These are phyloP conservation scores for Aspergillus felis DNA, from an alignment of 2,329 filamentous ascomycete species.

Conservation along the genomic window DNA sequence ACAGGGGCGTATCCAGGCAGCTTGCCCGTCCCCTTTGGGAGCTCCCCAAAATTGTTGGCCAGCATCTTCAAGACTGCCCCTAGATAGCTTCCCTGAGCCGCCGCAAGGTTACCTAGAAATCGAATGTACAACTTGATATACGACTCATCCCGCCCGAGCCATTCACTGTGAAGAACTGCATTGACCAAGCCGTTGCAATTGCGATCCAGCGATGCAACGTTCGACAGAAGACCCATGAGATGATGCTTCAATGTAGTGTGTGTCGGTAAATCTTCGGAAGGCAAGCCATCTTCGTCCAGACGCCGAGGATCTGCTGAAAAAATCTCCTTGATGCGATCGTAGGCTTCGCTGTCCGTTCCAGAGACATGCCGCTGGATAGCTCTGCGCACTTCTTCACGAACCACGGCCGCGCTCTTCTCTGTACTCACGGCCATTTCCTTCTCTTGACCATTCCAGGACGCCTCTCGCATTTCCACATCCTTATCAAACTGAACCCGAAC, in stretches of 20 bases:
- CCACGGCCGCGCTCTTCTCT: conserved; percentile 54
- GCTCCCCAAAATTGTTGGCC: conserved; percentile 67
- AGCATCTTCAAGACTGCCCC: conserved; percentile 73
- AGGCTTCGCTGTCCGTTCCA: conserved; percentile 51
- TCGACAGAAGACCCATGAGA: conserved; percentile 55
- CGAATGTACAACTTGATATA: conserved; percentile 56
- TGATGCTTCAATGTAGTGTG: conserved; percentile 54
- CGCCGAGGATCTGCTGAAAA: conserved; percentile 48
- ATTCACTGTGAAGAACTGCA: conserved; percentile 55
- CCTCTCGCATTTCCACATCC: conserved; percentile 30
- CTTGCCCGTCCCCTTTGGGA: conserved; percentile 53
- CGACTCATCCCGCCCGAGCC: conserved; percentile 58
- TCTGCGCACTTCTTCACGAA: conserved; percentile 59
- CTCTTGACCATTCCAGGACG: conserved; percentile 37
- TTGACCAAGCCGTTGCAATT: conserved; percentile 57
- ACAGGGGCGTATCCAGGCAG: conserved; percentile 56
- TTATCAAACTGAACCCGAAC: conserved; percentile 42
- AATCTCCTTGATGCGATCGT: conserved; percentile 53
- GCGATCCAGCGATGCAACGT: conserved; percentile 52
- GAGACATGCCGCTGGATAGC: conserved; percentile 53
- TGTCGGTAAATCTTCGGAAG: conserved; percentile 46
- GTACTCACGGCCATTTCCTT: conserved; percentile 24
- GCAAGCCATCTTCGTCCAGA: conserved; percentile 27
- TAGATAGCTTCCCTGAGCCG: conserved; percentile 76
- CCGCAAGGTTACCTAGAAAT: conserved; percentile 64